Conservation (phyloP, 2,329 filamentous ascomycete species). For the Colletotrichum lini region DNA sequence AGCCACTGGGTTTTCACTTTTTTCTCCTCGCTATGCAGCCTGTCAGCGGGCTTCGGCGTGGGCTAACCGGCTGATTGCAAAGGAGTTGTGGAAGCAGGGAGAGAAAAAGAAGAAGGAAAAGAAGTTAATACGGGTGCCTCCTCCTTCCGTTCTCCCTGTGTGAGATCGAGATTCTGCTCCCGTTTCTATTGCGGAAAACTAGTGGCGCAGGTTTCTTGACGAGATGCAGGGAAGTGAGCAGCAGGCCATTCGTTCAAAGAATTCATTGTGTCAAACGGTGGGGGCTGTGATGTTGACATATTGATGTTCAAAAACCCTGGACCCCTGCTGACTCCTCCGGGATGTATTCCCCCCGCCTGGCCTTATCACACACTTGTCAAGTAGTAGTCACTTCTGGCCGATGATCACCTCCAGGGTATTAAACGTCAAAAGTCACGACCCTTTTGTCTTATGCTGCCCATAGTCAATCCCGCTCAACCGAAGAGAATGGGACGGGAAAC, state of each 20-base stretch:
- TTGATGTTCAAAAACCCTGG: conserved; percentile 14
- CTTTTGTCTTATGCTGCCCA: background rate
- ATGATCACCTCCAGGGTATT: conserved; percentile 20
- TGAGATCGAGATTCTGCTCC: conserved; percentile 25
- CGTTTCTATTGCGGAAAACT: background rate
- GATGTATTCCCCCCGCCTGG: conserved; percentile 14
- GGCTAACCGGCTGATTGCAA: conserved; percentile 8
- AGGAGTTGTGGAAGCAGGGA: background rate
- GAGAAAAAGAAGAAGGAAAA: conserved; percentile 23
- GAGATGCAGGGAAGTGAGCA: background rate
- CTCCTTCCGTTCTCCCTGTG: background rate
- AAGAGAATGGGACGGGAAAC: background rate
- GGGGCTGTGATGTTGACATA: conserved; percentile 18
- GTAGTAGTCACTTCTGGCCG: background rate
- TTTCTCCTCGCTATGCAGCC: conserved; percentile 3
- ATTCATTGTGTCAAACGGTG: conserved; percentile 21
- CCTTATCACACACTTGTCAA: conserved; percentile 21
- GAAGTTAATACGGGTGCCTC: background rate
- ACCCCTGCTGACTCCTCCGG: conserved; percentile 33
- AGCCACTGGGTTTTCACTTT: background rate
- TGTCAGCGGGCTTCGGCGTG: conserved; percentile 11
- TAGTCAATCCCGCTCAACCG: background rate
- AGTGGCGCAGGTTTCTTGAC: background rate
- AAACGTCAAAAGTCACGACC: background rate
- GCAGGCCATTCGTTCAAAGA: background rate